Evolutionary conservation across 441 rosid genomes (phyloP), one percentile per base, ranked within the genome.

Genomic region (Raphanus hybrid): DNA sequence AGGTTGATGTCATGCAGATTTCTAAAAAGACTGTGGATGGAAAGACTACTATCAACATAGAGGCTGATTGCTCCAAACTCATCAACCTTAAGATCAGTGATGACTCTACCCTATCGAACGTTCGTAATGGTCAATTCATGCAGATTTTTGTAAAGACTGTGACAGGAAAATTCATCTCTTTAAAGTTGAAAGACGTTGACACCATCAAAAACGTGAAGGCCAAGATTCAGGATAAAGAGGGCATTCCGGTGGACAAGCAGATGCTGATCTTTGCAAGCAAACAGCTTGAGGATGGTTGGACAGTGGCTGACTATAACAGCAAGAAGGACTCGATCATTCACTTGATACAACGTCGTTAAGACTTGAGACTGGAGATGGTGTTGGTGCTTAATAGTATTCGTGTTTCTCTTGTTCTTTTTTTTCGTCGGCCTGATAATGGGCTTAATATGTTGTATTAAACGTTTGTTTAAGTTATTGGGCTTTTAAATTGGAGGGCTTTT

Each of bases 281-380:
- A 55, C 60, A 55, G 60, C 60, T 55, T 55, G 60, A 55, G 60
- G 60, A 55, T 55, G 60, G 60, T 18, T 9, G 60, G 12, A 55
- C 60, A 18, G 18, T 55, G 60, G 29, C 60, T 55, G 60, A 55
- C 60, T 55, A 55, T 23, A 55, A 18, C 60, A 18, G 18, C 60
- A 55, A 55, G 27, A 55, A 8, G 27, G 60, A 55, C 27, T 18
- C 60, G 60, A 55, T 10, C 60, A 8, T 55, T 55, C 34, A 29
- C 34, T 29, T 29, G 34, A 29, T 29, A 3, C 34, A 29, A 29
- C 34, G 34, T 29, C 5, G 6, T 29, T 29, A 29, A 29, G 34
- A 29, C 34, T 29, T 29, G 5, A 29, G 34, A 29, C 34, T 29
- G 34, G n/a, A n/a, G n/a, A n/a, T 29, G 32, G 32, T 29, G 34